Base-by-base conservation (phyloP, 73 alveolate species). In the Paramecium biaurelia region DNA sequence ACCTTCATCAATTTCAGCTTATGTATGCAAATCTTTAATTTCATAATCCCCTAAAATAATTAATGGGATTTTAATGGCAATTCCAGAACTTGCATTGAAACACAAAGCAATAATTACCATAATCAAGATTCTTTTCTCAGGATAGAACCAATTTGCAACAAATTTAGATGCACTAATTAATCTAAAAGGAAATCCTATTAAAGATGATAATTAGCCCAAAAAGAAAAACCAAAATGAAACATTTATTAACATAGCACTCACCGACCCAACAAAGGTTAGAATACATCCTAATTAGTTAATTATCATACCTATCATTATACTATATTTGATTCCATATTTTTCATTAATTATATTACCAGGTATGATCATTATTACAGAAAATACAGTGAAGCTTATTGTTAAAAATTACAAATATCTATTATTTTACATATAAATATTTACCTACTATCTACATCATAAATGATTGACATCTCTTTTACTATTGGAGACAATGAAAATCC, bases 91-190 rank as follows among this genome's bases (percentile, higher is more conserved):
- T 21, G 90, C 90, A 45, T 79, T 79, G 47, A 79, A 79, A 24
- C 45, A 38, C 28, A 79, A 34, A 20, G 90, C 90, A n/a, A 79
- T 79, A 9, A 79, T 45, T 42, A 79, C 90, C 90, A 79, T 79
- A n/a, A 79, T 45, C 21, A 47, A 10, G 9, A 79, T 79, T 45
- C 90, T 79, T 20, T 79, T 79, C 34, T 79, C 90, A 10, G 90
- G 90, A 57, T 14, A 79, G 18, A 79, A 79, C 90, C 90, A 79
- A 79, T 79, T 79, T 7, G 90, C 90, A 8, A 79, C 90, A 79
- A 79, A 79, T 23, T 79, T 79, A 43, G 90, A 79, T n/a, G 90
- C 72, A 41, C 63, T 30, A 7, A 79, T 79, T 34, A 79, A 43
- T 79, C 90, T 79, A 34, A 79, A 79, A 0, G 90, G 90, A 34